Evolutionary conservation across 176 grass and related monocot species (phyloP), one percentile per base, ranked within the genome.

Genomic region (Phyllostachys edulis): DNA sequence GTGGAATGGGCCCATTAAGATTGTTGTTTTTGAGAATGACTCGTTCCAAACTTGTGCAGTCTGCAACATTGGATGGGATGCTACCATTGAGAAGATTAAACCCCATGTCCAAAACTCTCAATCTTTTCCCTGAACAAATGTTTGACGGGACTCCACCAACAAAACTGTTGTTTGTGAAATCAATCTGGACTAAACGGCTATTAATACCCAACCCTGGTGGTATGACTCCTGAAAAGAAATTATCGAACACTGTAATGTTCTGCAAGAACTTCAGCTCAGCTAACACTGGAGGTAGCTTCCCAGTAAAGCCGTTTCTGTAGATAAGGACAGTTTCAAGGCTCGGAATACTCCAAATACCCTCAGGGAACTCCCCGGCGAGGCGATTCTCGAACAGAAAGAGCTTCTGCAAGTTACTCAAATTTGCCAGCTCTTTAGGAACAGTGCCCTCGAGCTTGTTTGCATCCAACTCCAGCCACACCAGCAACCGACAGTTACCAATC

Each of bases 71-170:
- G 4, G 75, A 59, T 73, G 95, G 95, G 24, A 98, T 94, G 63
- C 84, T 93, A 72, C 87, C 90, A 80, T 88, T 93, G 7, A 98
- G 82, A 51, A 61, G 70, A 91, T 98, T 98, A 18, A 36, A 78
- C 0, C 87, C 92, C 82, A 95, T 49, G 77, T 8, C 73, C 65
- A 98, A 77, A 34, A 88, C 1, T 42, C 45, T 86, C 52, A 98
- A 79, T 73, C 85, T 75, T 88, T 93, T 89, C 13, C 87, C 85
- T 24, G 73, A 91, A 82, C 95, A 98, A 40, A 98, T 85, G 45
- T 91, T 63, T 32, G 88, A 89, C 20, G 95, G 95, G 21, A 97
- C 83, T 78, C 63, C 75, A 67, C 95, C 92, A 42, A 90, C 77
- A 77, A 93, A 89, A 32, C 82, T 80, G 16, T 87, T 90, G 17